phyloP scores from a whole-genome alignment of 352 stramenopile species.

The Elongisporangium prolatum region DNA sequence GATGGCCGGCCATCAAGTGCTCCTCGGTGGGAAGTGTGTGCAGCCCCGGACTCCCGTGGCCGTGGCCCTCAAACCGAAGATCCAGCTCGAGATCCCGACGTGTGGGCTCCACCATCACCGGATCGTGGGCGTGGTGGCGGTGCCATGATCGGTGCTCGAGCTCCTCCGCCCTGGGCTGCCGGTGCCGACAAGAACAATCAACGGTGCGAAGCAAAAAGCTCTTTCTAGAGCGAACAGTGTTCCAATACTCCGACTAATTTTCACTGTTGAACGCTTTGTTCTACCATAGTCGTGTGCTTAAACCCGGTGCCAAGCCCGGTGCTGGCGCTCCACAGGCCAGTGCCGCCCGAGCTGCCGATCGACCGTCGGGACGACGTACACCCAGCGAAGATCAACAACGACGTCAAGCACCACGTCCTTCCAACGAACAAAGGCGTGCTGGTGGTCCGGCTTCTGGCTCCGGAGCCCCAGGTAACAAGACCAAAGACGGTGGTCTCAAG shows the following conservation, averaged over 20 bases:
- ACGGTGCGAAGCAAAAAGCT: slow-evolving; percentile 5
- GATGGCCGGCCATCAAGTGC: slow-evolving; percentile 19
- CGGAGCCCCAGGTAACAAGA: slow-evolving; percentile 20
- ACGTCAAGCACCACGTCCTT: slow-evolving; percentile 25
- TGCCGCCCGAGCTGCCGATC: slow-evolving; percentile 10
- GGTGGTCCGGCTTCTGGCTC: slow-evolving; percentile 14
- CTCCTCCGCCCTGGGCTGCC: slow-evolving; percentile 50
- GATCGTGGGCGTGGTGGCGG: slow-evolving; percentile 28
- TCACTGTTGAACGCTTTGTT: not conserved
- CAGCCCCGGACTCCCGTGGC: slow-evolving; percentile 16
- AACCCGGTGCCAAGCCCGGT: slow-evolving; percentile 18
- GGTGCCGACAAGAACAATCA: slow-evolving; percentile 31
- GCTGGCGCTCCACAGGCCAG: slow-evolving; percentile 7
- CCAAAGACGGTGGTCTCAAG: slow-evolving; percentile 35
- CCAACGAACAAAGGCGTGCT: slow-evolving; percentile 16
- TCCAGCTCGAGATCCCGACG: slow-evolving; percentile 46
- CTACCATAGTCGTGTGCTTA: slow-evolving; percentile 24
- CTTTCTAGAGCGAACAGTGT: not conserved
- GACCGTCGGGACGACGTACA: slow-evolving; percentile 42
- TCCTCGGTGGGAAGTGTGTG: slow-evolving; percentile 55
- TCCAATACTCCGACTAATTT: slow-evolving; percentile 5
- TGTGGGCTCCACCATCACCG: slow-evolving; percentile 68
- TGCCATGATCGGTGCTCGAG: slow-evolving; percentile 12
- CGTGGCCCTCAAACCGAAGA: slow-evolving; percentile 10
- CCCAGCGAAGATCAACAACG: slow-evolving; percentile 50